Conservation (phyloP, 2,329 filamentous ascomycete genomes). For the Paracorniculantispora psalliotae region DNA sequence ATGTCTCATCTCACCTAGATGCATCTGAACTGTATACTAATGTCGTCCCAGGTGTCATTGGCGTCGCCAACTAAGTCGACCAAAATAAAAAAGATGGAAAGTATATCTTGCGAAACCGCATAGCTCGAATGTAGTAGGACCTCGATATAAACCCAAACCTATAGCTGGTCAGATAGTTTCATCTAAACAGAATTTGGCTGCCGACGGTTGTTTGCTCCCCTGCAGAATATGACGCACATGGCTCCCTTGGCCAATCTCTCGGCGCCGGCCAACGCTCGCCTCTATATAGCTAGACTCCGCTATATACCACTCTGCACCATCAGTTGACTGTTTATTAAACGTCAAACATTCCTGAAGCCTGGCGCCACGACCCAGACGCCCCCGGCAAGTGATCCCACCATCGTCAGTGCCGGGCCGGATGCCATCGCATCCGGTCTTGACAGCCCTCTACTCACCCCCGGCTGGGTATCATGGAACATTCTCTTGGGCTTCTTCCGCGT, state of each 20-base stretch:
- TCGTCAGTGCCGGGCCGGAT: neutral
- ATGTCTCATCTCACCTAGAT: slow-evolving; percentile 32
- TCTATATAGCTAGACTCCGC: neutral
- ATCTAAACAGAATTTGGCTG: neutral
- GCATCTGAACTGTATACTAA: slow-evolving; percentile 15
- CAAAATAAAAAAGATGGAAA: neutral
- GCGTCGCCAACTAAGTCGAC: slow-evolving; percentile 63
- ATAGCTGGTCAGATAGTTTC: neutral
- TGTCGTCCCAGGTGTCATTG: slow-evolving; percentile 65
- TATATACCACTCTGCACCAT: neutral
- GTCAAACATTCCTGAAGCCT: neutral
- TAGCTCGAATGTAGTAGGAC: neutral
- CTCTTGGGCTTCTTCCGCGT: neutral
- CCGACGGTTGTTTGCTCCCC: neutral
- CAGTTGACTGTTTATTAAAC: neutral
- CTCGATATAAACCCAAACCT: neutral
- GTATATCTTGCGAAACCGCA: no score
- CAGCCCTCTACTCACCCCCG: neutral
- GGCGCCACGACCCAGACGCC: neutral
- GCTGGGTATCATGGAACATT: neutral
- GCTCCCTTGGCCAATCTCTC: no score
- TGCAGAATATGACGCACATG: neutral
- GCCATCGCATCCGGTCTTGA: neutral
- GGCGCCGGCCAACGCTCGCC: neutral
- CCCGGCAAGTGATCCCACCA: neutral